Conservation (phyloP, 1,284 basidiomycete species). For the Heterobasidion occidentale region DNA sequence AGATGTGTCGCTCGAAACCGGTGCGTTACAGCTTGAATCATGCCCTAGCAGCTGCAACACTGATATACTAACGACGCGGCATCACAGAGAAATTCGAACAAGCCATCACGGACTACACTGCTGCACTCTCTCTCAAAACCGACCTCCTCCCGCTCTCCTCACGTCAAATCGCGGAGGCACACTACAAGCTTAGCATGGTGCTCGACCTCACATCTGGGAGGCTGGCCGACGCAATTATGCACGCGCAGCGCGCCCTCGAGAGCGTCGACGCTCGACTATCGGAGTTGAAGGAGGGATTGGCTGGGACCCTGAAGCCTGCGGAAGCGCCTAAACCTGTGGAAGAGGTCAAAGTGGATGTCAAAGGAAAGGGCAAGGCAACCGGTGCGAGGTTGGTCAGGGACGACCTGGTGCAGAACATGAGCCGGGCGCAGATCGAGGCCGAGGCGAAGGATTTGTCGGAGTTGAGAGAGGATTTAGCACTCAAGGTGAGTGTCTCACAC, state of each 20-base stretch:
- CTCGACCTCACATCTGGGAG: slow-evolving; percentile 80
- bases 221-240: slow-evolving; percentile 70
- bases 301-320: slow-evolving; percentile 24
- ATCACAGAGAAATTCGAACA: slow-evolving; percentile 84
- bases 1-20: slow-evolving; percentile 86
- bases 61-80: neutral
- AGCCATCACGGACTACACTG: slow-evolving; percentile 77
- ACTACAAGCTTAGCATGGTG: slow-evolving; percentile 86
- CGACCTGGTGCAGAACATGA: slow-evolving; percentile 53
- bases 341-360: slow-evolving; percentile 33
- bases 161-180: slow-evolving; percentile 81
- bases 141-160: slow-evolving; percentile 71
- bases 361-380: slow-evolving; percentile 62
- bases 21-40: slow-evolving; percentile 31
- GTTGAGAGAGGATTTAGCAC: slow-evolving; percentile 71
- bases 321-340: slow-evolving; percentile 12
- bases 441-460: slow-evolving; percentile 74
- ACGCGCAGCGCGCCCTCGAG: slow-evolving; percentile 71
- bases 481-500: slow-evolving; percentile 48
- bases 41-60: neutral
- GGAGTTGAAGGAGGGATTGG: slow-evolving; percentile 53
- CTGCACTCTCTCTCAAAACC: slow-evolving; percentile 64
- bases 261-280: slow-evolving; percentile 65
- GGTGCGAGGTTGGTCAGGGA: slow-evolving; percentile 35
- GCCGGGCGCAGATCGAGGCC: slow-evolving; percentile 56